Base-by-base conservation (phyloP, 441 rosid species). In the Eutrema salsugineum region DNA sequence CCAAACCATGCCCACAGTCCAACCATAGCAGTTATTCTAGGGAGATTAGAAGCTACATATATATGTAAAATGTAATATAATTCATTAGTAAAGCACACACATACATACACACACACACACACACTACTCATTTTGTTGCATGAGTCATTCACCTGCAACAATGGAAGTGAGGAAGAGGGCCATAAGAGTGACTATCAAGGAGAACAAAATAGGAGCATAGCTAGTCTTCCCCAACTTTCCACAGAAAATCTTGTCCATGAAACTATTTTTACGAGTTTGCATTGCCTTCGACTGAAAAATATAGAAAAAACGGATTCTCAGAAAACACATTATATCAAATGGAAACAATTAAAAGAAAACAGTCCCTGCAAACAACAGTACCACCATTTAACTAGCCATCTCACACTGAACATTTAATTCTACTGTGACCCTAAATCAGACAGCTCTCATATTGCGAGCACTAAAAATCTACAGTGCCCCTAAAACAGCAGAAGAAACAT, bases 1-100 rank as follows among this genome's bases (percentile, higher is more conserved):
- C 87, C 79, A 36, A 74, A 71, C 88, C 96, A 89, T 47, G 88
- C 90, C 98, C 98, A 92, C 55, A 91, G 80, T 70, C 94, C 99
- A 83, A 83, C 80, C 83, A 64, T 77, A 70, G 98, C 97, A 78
- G 98, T 92, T 65, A 92, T 78, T 83, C 80, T 90, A 39, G 99
- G 83, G 77, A 94, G 86, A 82, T 76, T 82, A 48, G 93, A 80
- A 75, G 94, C 98, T 94, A 76, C 68, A 61, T 27, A 60, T 6
- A 79, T 55, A 53, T 61, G 51, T 51, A 78, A 86, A 40, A 66
- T 60, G 40, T 71, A 15, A 71, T 75, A 44, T 39, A 73, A 65
- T 32, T 15, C 17, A 53, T 67, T 35, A 30, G 66, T 47, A 70
- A 24, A 22, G 35, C 53, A 50, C 33, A 19, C 14, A 28, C 32